Base-by-base conservation (phyloP, 495 filamentous ascomycete genomes). In the Aspergillus sclerotiicarbonarius region DNA sequence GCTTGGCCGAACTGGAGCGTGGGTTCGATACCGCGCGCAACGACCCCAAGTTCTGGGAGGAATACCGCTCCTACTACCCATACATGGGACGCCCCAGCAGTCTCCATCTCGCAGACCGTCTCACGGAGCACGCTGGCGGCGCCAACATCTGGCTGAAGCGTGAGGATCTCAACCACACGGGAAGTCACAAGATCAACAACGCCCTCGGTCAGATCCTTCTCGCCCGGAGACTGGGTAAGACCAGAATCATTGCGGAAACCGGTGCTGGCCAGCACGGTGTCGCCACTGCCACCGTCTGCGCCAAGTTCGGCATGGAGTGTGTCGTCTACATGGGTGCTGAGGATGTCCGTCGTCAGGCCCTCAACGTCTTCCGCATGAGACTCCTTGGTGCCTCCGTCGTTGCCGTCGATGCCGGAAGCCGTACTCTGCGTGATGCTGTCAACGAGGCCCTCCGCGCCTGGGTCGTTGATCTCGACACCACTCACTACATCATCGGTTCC, bases 251-350 rank as follows among this genome's bases (percentile, higher is more conserved):
- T 62, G 94, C 93, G 32, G 94, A 98, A 73, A 97, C 93, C n/a
- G 92, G 94, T 51, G 93, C 94, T 29, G 94, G 93, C 19, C 93
- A 97, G 69, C 94, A 98, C 73, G 93, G 94, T 76, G 94, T 98
- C 10, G 93, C 94, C 3, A 96, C 92, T 6, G 93, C 93, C 1
- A 97, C 93, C 0, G 90, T 96, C 9, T 96, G 93, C 60, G 93
- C 93, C 60, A 94, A 95, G 70, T 96, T 98, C 64, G 90, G 90
- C 63, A 89, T 98, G 90, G 87, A 92, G 66, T 98, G 94, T 68
- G 94, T 90, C 10, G 86, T 98, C 33, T 97, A 89, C 76, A 98
- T 98, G 94, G 93, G 93, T 57, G 91, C 90, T 10, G 90, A 97
- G 71, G 94, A 98, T 70, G 92, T 96, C n/a, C 85, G 92, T 12